Evolutionary conservation across 2,329 filamentous ascomycete genomes (phyloP).

Genomic region (Aspergillus sp.): DNA sequence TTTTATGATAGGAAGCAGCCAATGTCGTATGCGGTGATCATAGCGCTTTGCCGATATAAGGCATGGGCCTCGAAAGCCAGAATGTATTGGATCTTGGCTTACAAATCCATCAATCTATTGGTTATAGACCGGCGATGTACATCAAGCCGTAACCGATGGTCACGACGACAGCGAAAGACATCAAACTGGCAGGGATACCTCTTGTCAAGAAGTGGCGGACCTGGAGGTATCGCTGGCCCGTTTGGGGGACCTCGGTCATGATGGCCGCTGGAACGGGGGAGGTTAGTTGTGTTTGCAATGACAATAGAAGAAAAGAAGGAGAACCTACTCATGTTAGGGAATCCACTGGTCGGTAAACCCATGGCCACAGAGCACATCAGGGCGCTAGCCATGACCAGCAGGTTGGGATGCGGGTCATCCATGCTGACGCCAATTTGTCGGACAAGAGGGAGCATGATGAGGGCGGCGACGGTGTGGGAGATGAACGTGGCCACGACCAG

Average conservation of each 20-base stretch:
- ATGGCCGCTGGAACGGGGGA: constrained; percentile 69
- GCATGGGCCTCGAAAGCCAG: background rate
- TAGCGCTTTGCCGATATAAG: background rate
- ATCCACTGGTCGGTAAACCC: constrained; percentile 92
- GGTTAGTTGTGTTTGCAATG: constrained; percentile 17
- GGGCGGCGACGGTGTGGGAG: constrained; percentile 90
- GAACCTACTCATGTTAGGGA: constrained; percentile 97
- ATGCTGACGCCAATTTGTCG: constrained; percentile 80
- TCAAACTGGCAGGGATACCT: constrained; percentile 82
- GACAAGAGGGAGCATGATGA: constrained; percentile 92
- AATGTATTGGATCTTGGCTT: background rate
- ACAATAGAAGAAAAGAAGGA: background rate
- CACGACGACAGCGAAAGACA: constrained; percentile 78
- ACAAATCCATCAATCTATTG: background rate
- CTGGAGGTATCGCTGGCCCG: constrained; percentile 84
- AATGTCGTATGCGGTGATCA: background rate
- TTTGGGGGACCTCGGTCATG: constrained; percentile 95
- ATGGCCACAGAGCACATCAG: constrained; percentile 98
- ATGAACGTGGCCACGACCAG: constrained; percentile 96
- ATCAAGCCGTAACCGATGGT: constrained; percentile 90
- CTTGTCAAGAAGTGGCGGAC: constrained; percentile 94
- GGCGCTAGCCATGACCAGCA: constrained; percentile 91
- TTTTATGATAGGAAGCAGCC: background rate
- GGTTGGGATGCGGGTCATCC: constrained; percentile 86
- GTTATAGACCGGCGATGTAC: constrained; percentile 67